Base-by-base conservation (phyloP, 768 basidiomycete species). In the Tulasnella sp. region DNA sequence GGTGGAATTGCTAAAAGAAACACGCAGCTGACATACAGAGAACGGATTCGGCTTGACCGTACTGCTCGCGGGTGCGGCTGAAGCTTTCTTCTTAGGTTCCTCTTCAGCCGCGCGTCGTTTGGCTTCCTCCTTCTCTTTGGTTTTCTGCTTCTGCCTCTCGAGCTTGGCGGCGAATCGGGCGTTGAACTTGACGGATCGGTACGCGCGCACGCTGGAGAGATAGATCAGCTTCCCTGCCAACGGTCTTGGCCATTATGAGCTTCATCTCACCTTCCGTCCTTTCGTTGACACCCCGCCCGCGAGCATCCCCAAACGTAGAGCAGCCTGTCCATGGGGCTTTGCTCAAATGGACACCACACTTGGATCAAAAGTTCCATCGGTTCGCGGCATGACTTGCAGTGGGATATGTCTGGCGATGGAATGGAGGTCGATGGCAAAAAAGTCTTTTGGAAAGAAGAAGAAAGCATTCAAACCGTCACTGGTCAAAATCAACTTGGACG, bases 311-410 rank as follows among this genome's bases (percentile, higher is more conserved):
- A 97, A 27, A 95, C 88, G 82, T 96, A 96, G 72, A 96, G 86
- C 3, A 91, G 93, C 76, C 96, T 89, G 83, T 97, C 95, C 89
- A 92, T 91, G 7, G 92, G 89, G 82, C 94, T 96, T 48, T 92
- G 87, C 83, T 96, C 93, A 82, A 96, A 90, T 0, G 96, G 96
- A 84, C 94, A 96, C 93, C 94, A 96, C 83, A 97, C 88, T 83
- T 97, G 95, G 16, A 94, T 88, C 48, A 96, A 88, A 31, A 97
- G 88, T 81, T 94, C 91, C 94, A 93, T 95, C 0, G 92, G 90
- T 27, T 87, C 85, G 14, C 88, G 87, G 86, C 95, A 97, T 75
- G 88, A 85, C 84, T 89, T 90, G 89, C 95, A 97, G 75, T 88
- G 86, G 8, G 91, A 92, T 36, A 91, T 91, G 78, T 90, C 86